Base-by-base conservation (phyloP, 129 eudicot species). In the Sambucus nigra region DNA sequence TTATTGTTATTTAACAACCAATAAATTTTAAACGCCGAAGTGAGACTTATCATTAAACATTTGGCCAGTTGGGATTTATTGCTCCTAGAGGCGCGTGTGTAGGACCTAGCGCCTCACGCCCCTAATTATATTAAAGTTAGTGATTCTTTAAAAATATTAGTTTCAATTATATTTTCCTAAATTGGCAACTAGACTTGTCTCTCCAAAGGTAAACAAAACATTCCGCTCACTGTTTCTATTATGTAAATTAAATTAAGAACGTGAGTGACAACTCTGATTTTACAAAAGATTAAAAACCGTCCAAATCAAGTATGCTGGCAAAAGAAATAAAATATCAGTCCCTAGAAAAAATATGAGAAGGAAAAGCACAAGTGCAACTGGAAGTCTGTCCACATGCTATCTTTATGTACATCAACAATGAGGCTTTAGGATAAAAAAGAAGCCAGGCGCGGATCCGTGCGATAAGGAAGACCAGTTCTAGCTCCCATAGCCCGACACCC, bases 401-500 rank as follows among this genome's bases (percentile, higher is more conserved):
- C 22, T 29, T 41, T 60, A 28, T 28, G 2, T 11, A 17, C 53
- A 24, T 10, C 23, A 29, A 39, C 7, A 25, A 35, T 15, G 12
- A 7, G 42, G 42, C 8, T 12, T 35, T 13, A 33, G 68, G 21
- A 26, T 51, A 70, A 61, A 68, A 77, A 79, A 46, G 77, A 65
- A 16, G 56, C 50, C 63, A 89, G 66, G 22, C 82, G 83, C 57
- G 85, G 85, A 63, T 89, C 88, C 17, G 79, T 55, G 35, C 68
- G 83, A 33, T 25, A 62, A 31, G 97, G 97, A 72, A 83, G 96
- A 65, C 95, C 86, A 49, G 88, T 66, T 65, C 97, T 69, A 47
- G 97, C 97, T 68, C 97, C 97, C 64, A 89, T 62, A 11, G 72
- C 88, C 69, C 93, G 72, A 48, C 95, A 84, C 29, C 73, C 50